These are phyloP conservation scores for Zea luxurians DNA, from an alignment of 176 grass and related monocot genomes.

Conservation along the genomic window DNA sequence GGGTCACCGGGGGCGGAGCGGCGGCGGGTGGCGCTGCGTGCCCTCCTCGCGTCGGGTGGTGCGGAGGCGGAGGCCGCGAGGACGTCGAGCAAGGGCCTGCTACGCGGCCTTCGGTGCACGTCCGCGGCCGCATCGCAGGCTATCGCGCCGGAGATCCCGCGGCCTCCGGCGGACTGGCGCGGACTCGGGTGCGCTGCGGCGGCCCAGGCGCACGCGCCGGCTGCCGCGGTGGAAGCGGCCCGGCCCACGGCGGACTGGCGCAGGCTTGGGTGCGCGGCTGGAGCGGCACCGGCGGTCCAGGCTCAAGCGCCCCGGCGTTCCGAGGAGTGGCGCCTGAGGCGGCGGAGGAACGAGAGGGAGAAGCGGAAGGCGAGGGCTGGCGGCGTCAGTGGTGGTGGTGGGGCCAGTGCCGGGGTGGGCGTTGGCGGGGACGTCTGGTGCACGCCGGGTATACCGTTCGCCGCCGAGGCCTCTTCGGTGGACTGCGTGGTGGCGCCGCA, in stretches of 20 bases:
- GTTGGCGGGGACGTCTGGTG: slow-evolving; percentile 80
- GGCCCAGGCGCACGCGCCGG: slow-evolving; percentile 41
- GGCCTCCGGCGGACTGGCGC: slow-evolving; percentile 21
- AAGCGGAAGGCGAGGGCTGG: slow-evolving; percentile 50
- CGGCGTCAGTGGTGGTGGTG: neutral
- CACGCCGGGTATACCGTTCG: slow-evolving; percentile 68
- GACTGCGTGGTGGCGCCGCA: slow-evolving; percentile 79
- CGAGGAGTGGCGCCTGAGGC: slow-evolving; percentile 53
- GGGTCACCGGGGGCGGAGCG: slow-evolving; percentile 8
- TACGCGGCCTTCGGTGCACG: slow-evolving; percentile 33
- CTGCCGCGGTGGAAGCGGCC: neutral
- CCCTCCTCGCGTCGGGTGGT: slow-evolving; percentile 26
- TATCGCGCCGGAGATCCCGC: neutral
- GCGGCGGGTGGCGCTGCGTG: slow-evolving; percentile 32
- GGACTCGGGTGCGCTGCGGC: slow-evolving; percentile 65
- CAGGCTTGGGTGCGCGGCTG: slow-evolving; percentile 60
- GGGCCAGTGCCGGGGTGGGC: neutral
- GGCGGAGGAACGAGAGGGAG: slow-evolving; percentile 43
- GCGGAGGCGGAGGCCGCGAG: neutral
- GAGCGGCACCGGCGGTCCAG: slow-evolving; percentile 33
- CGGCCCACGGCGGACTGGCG: slow-evolving; percentile 17
- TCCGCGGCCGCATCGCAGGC: slow-evolving; percentile 24
- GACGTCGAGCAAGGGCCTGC: slow-evolving; percentile 30
- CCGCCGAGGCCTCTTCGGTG: slow-evolving; percentile 76
- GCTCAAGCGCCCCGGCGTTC: slow-evolving; percentile 29